phyloP scores from a whole-genome alignment of 2,329 filamentous ascomycete species.

The Parasarocladium wereldwijsianum region DNA sequence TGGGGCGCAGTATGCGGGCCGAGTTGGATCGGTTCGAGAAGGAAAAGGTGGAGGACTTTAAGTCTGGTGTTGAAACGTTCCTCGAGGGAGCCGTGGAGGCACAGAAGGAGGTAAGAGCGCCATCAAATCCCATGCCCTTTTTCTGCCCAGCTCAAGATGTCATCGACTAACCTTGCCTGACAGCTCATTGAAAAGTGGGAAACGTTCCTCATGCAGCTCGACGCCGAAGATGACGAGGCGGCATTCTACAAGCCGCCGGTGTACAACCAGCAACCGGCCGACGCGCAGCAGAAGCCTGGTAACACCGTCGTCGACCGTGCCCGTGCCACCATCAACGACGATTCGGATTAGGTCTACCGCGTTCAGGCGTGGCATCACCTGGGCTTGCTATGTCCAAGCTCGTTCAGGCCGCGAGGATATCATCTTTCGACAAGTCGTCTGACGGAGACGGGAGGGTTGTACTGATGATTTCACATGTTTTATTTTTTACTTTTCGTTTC shows the following conservation, averaged over 20 bases:
- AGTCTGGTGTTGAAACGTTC: conserved; percentile 94
- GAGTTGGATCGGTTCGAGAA: conserved; percentile 90
- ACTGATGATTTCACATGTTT: no score
- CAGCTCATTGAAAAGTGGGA: conserved; percentile 83
- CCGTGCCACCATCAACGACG: conserved; percentile 42
- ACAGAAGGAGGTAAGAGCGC: conserved; percentile 77
- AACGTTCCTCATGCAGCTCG: conserved; percentile 90
- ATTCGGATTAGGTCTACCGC: conserved; percentile 41
- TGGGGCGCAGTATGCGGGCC: conserved; percentile 81
- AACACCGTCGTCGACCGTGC: conserved; percentile 47
- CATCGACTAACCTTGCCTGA: conserved; percentile 11
- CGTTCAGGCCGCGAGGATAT: no score
- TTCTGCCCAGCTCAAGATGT: not conserved
- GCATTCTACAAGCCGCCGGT: conserved; percentile 51
- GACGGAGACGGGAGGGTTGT: no score
- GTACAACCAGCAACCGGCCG: conserved; percentile 33
- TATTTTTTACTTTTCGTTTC: no score
- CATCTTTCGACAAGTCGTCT: no score
- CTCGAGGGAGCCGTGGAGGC: conserved; percentile 93
- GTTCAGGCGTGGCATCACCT: no score
- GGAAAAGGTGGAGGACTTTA: conserved; percentile 98
- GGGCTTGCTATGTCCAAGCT: no score
- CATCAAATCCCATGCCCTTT: not conserved
- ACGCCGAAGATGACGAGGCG: conserved; percentile 76
- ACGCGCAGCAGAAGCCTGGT: conserved; percentile 31